These are phyloP conservation scores for Botryosphaeria dothidea DNA, from an alignment of 2,329 filamentous ascomycete genomes.

Conservation along the genomic window DNA sequence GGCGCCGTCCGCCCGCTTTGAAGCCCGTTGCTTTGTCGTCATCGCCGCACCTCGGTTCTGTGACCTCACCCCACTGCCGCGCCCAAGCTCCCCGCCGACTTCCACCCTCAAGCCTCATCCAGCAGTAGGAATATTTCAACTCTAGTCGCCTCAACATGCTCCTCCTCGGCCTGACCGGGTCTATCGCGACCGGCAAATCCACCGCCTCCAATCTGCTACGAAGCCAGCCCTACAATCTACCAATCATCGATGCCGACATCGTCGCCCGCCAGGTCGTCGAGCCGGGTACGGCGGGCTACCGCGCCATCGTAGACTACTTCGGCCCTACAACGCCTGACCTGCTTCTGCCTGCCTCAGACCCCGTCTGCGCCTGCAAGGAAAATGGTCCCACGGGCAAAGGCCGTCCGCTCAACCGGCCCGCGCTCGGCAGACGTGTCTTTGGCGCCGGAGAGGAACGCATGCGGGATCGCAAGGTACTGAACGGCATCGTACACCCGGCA, in stretches of 20 bases:
- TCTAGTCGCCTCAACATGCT: slow-evolving; percentile 62
- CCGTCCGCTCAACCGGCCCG: slow-evolving; percentile 79
- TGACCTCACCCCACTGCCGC: slow-evolving; percentile 13
- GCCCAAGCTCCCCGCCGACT: slow-evolving; percentile 15
- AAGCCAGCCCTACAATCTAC: slow-evolving; percentile 77
- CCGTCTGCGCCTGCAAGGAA: slow-evolving; percentile 47
- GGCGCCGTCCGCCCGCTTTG: neutral
- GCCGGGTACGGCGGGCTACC: slow-evolving; percentile 83
- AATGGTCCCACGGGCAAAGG: slow-evolving; percentile 62
- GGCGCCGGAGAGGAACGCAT: slow-evolving; percentile 71
- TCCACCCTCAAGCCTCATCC: neutral
- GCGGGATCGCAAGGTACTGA: slow-evolving; percentile 74
- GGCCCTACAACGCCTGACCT: slow-evolving; percentile 81
- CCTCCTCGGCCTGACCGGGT: slow-evolving; percentile 92
- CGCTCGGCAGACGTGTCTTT: slow-evolving; percentile 83
- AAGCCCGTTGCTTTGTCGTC: neutral
- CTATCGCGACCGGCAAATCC: slow-evolving; percentile 97
- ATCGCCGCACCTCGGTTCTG: neutral
- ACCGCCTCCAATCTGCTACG: slow-evolving; percentile 86
- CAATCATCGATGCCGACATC: slow-evolving; percentile 91
- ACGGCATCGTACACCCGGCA: slow-evolving; percentile 89
- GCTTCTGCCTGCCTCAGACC: slow-evolving; percentile 60
- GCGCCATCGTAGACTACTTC: slow-evolving; percentile 80
- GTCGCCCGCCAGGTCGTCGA: slow-evolving; percentile 92
- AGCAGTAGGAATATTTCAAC: neutral